A percentile compares a stretch with the other conserved stretches of the same genome.
These are phyloP conservation scores for Hypoxylon sp. DNA, from an alignment of 2,329 filamentous ascomycete species.

Conservation along the genomic window DNA sequence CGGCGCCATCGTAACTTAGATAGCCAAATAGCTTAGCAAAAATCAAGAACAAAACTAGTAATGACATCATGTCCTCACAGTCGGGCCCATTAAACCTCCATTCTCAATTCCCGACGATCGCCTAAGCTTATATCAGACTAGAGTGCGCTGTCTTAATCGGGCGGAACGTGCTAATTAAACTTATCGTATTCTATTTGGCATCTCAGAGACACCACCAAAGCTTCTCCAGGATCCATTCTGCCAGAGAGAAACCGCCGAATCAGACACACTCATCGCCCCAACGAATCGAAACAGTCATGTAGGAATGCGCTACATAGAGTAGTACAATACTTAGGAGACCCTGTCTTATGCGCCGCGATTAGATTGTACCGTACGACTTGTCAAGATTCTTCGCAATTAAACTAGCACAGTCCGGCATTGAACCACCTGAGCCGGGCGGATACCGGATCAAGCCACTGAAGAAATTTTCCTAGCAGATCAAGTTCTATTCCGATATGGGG, in stretches of 20 bases:
- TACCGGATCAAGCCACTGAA: conserved; percentile 34
- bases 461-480: conserved; percentile 30
- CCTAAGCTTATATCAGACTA: conserved; percentile 37
- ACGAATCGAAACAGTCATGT: conserved; percentile 9
- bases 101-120: conserved; percentile 35
- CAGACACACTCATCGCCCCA: not conserved
- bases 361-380: conserved; percentile 37
- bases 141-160: conserved; percentile 26
- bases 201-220: conserved; percentile 2
- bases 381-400: conserved; percentile 30
- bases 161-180: conserved; percentile 38
- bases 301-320: not conserved
- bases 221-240: conserved; percentile 18
- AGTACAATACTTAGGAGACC: not conserved
- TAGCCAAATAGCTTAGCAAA: conserved; percentile 15
- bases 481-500: conserved; percentile 27
- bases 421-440: conserved; percentile 24
- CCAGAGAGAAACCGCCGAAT: not conserved
- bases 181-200: conserved; percentile 25
- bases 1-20: conserved; percentile 24
- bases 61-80: conserved; percentile 39
- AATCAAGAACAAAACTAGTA: conserved; percentile 27
- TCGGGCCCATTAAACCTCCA: conserved; percentile 37
- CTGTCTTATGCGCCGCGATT: conserved; percentile 27
- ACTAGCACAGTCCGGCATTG: conserved; percentile 29